Evolutionary conservation across 169 alveolate genomes (phyloP).

Genomic region (Plasmodium gaboni): DNA sequence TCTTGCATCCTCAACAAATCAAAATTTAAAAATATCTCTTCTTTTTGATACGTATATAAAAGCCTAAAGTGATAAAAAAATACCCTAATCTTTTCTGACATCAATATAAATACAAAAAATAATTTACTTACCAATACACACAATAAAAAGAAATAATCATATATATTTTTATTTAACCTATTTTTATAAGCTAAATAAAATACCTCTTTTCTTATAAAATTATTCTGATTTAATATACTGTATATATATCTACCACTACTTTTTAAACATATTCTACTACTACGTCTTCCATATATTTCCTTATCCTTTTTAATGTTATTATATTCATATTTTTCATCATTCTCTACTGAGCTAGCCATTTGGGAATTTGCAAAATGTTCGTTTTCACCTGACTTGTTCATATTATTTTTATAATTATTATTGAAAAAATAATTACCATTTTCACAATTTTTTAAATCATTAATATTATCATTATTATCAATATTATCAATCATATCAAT

Average conservation of each 20-base stretch:
- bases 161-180: conserved; percentile 42
- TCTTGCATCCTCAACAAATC: conserved; percentile 74
- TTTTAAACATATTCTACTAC: conserved; percentile 19
- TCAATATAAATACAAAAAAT: conserved; percentile 55
- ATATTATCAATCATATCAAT: not conserved
- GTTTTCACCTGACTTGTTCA: not conserved
- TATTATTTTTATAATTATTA: not conserved
- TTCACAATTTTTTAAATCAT: not conserved
- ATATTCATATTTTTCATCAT: not conserved
- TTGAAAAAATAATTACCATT: not conserved
- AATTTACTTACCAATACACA: conserved; percentile 66
- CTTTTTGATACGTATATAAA: conserved; percentile 33
- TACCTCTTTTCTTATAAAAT: conserved; percentile 31
- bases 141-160: conserved; percentile 66
- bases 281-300: conserved; percentile 8
- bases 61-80: conserved; percentile 73
- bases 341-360: not conserved
- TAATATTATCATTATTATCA: not conserved
- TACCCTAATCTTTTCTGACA: conserved; percentile 65
- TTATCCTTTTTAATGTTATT: not conserved
- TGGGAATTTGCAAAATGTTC: not conserved
- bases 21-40: conserved; percentile 67
- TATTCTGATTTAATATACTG: conserved; percentile 42
- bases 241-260: conserved; percentile 5
- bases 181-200: conserved; percentile 22